These are phyloP conservation scores for Didymella lethalis DNA, from an alignment of 2,329 filamentous ascomycete genomes.

Conservation along the genomic window DNA sequence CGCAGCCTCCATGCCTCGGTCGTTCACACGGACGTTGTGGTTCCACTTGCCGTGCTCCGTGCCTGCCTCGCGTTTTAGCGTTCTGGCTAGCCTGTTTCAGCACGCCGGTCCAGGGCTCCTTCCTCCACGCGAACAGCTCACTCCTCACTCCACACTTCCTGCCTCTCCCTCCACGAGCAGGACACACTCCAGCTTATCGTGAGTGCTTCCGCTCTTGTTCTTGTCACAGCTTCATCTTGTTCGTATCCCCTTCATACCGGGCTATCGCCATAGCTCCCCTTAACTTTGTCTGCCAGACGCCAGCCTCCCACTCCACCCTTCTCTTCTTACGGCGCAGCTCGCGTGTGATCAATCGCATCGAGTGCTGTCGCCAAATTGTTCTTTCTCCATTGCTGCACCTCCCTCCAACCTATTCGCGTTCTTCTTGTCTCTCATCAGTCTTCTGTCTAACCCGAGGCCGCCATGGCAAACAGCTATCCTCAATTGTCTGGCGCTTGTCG, in stretches of 20 bases:
- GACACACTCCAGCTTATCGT: slow-evolving; percentile 47
- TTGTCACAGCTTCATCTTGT: slow-evolving; percentile 36
- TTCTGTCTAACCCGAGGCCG: slow-evolving; percentile 52
- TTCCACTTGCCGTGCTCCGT: slow-evolving; percentile 34
- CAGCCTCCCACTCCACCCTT: slow-evolving; percentile 43
- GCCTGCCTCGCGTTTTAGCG: slow-evolving; percentile 18
- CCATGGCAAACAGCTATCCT: slow-evolving; percentile 54
- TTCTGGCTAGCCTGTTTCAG: slow-evolving; percentile 35
- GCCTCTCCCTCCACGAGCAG: slow-evolving; percentile 33
- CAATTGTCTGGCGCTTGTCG: slow-evolving; percentile 41
- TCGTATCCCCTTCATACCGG: slow-evolving; percentile 40
- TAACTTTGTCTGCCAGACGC: slow-evolving; percentile 44
- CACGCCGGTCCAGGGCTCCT: slow-evolving; percentile 22
- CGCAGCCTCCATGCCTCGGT: slow-evolving; percentile 12
- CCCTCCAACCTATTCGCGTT: slow-evolving; percentile 42
- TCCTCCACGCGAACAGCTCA: slow-evolving; percentile 26
- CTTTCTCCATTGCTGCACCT: slow-evolving; percentile 31
- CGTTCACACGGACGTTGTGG: slow-evolving; percentile 19
- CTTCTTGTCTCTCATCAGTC: slow-evolving; percentile 45
- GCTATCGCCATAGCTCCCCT: slow-evolving; percentile 44
- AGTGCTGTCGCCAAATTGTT: slow-evolving; percentile 41
- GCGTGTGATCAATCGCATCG: slow-evolving; percentile 46
- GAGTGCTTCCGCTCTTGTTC: slow-evolving; percentile 49
- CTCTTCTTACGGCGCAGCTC: slow-evolving; percentile 42
- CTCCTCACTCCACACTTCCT: slow-evolving; percentile 16